These are phyloP conservation scores for Cyclospora cayetanensis DNA, from an alignment of 169 alveolate genomes.

Conservation along the genomic window DNA sequence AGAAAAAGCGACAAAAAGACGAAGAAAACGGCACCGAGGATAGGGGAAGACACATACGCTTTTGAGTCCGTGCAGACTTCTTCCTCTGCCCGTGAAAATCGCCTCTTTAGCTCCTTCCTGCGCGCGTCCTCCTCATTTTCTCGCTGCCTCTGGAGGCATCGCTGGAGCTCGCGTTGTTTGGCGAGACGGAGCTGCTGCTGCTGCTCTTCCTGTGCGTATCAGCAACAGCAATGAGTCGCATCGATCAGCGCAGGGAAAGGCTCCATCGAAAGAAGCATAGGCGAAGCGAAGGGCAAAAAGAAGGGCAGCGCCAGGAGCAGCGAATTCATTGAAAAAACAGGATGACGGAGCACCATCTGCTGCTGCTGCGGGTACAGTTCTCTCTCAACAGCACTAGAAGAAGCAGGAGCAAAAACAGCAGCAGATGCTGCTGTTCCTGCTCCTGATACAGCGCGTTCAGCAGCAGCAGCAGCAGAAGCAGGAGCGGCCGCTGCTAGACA, in stretches of 20 bases:
- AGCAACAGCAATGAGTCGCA: neutral
- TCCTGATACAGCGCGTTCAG: neutral
- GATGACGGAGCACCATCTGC: too few relatives aligned
- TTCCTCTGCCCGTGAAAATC: neutral
- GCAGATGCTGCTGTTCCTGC: neutral
- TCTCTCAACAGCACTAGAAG: neutral
- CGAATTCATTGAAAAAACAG: neutral
- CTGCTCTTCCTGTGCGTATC: neutral
- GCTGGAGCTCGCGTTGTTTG: too few relatives aligned
- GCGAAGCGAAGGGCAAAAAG: neutral
- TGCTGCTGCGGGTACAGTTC: too few relatives aligned
- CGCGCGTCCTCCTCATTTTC: neutral
- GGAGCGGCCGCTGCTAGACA: neutral
- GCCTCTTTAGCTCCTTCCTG: neutral
- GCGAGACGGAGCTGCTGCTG: neutral
- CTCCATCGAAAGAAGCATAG: neutral
- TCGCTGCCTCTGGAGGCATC: too few relatives aligned
- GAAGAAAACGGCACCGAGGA: too few relatives aligned
- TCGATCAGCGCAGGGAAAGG: neutral
- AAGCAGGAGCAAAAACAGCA: neutral
- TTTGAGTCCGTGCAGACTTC: neutral
- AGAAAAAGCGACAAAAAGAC: too few relatives aligned
- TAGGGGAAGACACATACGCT: neutral
- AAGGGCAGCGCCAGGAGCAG: neutral
- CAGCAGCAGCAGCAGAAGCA: neutral